Base-by-base conservation (phyloP, 495 filamentous ascomycete genomes). In the Durotheca rogersii region DNA sequence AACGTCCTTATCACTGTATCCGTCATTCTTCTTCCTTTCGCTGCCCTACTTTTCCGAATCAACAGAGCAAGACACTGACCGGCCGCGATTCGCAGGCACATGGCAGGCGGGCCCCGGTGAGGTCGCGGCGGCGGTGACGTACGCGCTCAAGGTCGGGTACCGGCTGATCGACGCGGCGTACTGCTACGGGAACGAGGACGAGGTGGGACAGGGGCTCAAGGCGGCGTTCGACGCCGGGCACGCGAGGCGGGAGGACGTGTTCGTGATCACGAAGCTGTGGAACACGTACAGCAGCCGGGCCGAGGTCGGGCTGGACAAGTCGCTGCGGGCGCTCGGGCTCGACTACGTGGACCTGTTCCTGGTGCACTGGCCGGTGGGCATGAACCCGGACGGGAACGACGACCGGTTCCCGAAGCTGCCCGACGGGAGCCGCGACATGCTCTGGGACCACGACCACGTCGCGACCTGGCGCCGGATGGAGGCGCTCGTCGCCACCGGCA, bases 201-300 rank as follows among this genome's bases (percentile, higher is more conserved):
- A 80, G 41, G 76, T 83, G 1, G 80, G 81, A 9, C 59, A 70
- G 45, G 81, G 76, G 4, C 64, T 84, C 34, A 69, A 69, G 35
- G 75, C 86, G 38, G 89, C 86, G 10, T 82, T 94, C 57, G 78
- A 68, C 6, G 62, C 73, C 1, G 86, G 86, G 1, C 74, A 78
- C 27, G 76, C 88, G 32, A 86, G 82, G 72, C 74, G 89, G 35
- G 81, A 88, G 66, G 85, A 92, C 43, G 68, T 93, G 33, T 95
- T 92, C 69, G 80, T 95, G 32, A 88, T 87, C 35, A 85, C 81
- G 18, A 95, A 95, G 70, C 70, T 93, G 21, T 93, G 88, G 89
- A 84, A 81, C 58, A 89, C 88, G 14, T 92, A 84, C 67, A 82
- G 84, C 64, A 77, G 74, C 7, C 75, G 83, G 1, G 81, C 84